Percentiles rank a stretch among this genome's conserved stretches.
phyloP scores from a whole-genome alignment of 176 grass and related monocot genomes.

The Zoysia pacifica region DNA sequence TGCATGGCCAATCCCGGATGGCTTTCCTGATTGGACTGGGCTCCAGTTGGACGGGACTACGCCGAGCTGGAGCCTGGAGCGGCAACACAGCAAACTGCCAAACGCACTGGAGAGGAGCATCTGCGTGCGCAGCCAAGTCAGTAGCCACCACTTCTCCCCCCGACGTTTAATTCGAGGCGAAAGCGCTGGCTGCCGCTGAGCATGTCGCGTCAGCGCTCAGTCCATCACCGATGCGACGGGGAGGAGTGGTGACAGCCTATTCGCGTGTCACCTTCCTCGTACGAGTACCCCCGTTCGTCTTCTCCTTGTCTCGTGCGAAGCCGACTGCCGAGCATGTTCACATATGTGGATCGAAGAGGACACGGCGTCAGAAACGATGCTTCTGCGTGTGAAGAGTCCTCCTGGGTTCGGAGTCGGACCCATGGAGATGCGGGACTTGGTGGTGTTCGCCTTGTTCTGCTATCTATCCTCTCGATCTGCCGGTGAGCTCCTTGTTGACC shows the following conservation, averaged over 20 bases:
- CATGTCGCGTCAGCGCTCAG: constrained; percentile 31
- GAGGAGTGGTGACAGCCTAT: too few relatives aligned
- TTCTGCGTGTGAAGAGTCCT: background rate
- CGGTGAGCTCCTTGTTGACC: constrained; percentile 29
- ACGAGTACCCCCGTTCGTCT: background rate
- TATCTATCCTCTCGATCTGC: constrained; percentile 21
- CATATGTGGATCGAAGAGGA: background rate
- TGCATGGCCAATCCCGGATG: constrained; percentile 21
- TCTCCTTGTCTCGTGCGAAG: constrained; percentile 33
- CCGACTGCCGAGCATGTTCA: background rate
- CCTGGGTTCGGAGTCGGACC: background rate
- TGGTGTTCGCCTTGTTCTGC: constrained; percentile 27
- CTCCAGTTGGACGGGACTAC: constrained; percentile 19
- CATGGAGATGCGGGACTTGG: background rate
- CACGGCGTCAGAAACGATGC: background rate
- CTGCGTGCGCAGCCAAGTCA: background rate
- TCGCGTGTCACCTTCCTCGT: constrained; percentile 34
- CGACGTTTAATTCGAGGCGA: constrained; percentile 51
- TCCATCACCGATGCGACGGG: background rate
- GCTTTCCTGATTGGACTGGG: constrained; percentile 35
- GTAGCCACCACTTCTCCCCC: background rate
- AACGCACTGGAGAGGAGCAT: background rate
- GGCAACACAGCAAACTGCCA: too few relatives aligned
- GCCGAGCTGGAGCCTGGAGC: background rate
- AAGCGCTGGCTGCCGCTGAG: too few relatives aligned